These are phyloP conservation scores for Barnettozyma populi DNA, from an alignment of 805 yeast species.

Conservation along the genomic window DNA sequence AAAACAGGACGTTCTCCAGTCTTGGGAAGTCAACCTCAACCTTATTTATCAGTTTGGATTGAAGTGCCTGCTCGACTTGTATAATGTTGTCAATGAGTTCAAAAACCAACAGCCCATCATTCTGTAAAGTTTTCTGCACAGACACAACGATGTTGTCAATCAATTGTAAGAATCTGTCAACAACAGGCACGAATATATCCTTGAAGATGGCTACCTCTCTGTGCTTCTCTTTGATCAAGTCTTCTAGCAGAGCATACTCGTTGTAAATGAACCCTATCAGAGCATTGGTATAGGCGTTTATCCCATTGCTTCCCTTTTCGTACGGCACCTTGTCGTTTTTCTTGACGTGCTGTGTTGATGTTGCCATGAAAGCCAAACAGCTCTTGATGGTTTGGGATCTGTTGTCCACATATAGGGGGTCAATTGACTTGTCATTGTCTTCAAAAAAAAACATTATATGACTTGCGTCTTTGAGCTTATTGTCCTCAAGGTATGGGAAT, in stretches of 20 bases:
- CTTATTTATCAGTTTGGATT: slow-evolving; percentile 27
- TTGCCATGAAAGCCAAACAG: slow-evolving; percentile 40
- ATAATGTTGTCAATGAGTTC: slow-evolving; percentile 51
- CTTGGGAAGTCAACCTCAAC: slow-evolving; percentile 17
- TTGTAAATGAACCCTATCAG: slow-evolving; percentile 43
- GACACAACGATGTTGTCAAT: slow-evolving; percentile 33
- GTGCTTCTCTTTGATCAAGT: slow-evolving; percentile 33
- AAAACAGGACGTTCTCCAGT: slow-evolving; percentile 18
- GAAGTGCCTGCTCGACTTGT: slow-evolving; percentile 21
- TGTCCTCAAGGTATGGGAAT: slow-evolving; percentile 35
- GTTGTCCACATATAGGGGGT: slow-evolving; percentile 34
- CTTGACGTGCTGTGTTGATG: slow-evolving; percentile 37
- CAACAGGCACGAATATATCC: slow-evolving; percentile 29
- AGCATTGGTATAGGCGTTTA: slow-evolving; percentile 48
- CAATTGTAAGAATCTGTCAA: slow-evolving; percentile 36
- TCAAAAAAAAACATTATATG: slow-evolving; percentile 44
- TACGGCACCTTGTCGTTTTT: slow-evolving; percentile 42
- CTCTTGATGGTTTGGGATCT: slow-evolving; percentile 38
- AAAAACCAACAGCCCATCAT: slow-evolving; percentile 48
- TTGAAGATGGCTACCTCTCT: slow-evolving; percentile 27
- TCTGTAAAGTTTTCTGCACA: slow-evolving; percentile 37
- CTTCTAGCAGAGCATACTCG: slow-evolving; percentile 43
- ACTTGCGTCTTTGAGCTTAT: slow-evolving; percentile 32
- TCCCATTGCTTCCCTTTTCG: slow-evolving; percentile 58
- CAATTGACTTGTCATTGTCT: slow-evolving; percentile 26